Evolutionary conservation across 805 yeast genomes (phyloP), one percentile per base, ranked within the genome.

Genomic region (Teunomyces aglyptinius): DNA sequence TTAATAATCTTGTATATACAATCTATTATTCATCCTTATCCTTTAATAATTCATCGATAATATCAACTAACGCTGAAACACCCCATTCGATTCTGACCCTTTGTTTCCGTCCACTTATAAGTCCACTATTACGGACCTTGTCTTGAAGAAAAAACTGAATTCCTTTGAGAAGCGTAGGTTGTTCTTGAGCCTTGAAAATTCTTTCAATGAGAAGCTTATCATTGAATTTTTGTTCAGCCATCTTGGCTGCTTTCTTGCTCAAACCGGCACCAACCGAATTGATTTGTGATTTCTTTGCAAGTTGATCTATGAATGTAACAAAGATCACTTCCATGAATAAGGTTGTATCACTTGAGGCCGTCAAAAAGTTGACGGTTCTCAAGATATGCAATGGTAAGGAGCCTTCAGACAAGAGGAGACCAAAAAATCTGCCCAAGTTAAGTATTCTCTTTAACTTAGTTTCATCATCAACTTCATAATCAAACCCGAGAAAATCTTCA

Each of bases 391-490:
- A 70, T 2, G 89, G 82, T 49, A 92, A 69, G 0, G 84, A 75
- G 1, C 86, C 88, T 56, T 87, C 89, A 2, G 86, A 82, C 13
- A 91, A 77, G 38, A 94, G 60, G 42, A 70, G 72, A 0, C 96
- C 98, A 57, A 80, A 94, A 52, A 94, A 82, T 48, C 89, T 75
- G 3, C 96, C 97, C 53, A 84, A 71, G 53, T 88, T 89, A 38
- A 86, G 75, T 18, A 83, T 72, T 53, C 79, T 79, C 54, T 78
- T 79, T 29, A 87, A 61, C 53, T 80, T 78, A 6, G 72, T 56
- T 38, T 80, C 84, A 27, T 83, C 91, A 51, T 75, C 75, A 12
- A 61, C 60, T n/a, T 64, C 63, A 19, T 59, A 58, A 60, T 72
- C 53, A 53, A 63, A 64, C 4, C 65, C 71, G n/a, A 61, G 57